Percentiles rank a stretch among this genome's conserved stretches.
These are phyloP conservation scores for Mucor lusitanicus DNA, from an alignment of 371 early-diverging fungal genomes.

Conservation along the genomic window DNA sequence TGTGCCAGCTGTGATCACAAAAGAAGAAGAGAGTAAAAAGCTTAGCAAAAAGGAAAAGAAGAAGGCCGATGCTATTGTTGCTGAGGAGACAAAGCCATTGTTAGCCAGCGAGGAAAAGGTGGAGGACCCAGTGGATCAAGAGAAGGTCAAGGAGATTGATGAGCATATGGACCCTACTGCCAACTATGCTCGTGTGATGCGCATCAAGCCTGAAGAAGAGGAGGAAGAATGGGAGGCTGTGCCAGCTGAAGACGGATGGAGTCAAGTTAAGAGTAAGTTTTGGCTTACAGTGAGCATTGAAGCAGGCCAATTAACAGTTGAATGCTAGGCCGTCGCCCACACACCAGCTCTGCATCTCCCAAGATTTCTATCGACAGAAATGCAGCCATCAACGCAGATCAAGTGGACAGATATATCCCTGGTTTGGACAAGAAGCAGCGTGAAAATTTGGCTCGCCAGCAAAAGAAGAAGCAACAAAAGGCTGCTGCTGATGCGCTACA, in stretches of 20 bases:
- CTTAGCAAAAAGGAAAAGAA: conserved; percentile 5
- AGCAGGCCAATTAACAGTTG: neutral
- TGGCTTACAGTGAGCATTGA: neutral
- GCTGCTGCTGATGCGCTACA: conserved; percentile 43
- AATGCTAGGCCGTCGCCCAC: conserved; percentile 12
- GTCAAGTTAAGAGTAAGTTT: conserved; percentile 30
- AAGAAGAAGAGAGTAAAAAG: conserved; percentile 24
- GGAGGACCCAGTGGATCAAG: neutral
- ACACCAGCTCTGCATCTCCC: neutral
- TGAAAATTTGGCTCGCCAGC: conserved; percentile 45
- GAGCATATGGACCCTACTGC: conserved; percentile 46
- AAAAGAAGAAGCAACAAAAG: conserved; percentile 48
- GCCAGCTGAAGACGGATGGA: conserved; percentile 41
- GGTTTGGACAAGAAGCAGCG: conserved; percentile 57
- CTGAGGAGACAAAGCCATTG: neutral
- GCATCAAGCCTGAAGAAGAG: conserved; percentile 38
- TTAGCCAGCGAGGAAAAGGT: neutral
- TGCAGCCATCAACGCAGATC: neutral
- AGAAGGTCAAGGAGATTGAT: conserved; percentile 36
- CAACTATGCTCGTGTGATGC: conserved; percentile 43
- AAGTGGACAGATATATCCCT: conserved; percentile 1
- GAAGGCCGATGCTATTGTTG: neutral
- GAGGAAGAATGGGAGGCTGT: conserved; percentile 34
- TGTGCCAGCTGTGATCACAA: neutral
- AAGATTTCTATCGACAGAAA: neutral